A percentile compares a stretch with the other conserved stretches of the same genome.
Evolutionary conservation across 768 basidiomycete genomes (phyloP).

Genomic region (Collybiopsis confluens): DNA sequence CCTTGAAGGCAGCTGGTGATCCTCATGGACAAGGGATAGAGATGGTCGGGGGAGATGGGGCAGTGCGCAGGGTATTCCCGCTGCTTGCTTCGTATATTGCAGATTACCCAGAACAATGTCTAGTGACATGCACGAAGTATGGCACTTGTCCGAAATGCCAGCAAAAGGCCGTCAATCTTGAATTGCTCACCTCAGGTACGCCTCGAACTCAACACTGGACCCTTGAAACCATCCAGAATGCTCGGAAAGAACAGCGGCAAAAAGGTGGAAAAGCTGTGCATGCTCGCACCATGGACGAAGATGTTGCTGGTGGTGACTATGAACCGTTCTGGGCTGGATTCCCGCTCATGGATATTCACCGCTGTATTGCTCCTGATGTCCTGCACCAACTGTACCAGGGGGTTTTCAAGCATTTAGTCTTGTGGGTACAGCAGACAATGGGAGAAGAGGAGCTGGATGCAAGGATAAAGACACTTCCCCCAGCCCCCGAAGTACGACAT

Average conservation of each 20-base stretch:
- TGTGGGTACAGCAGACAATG: constrained; percentile 25
- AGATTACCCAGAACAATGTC: constrained; percentile 2
- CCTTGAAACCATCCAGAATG: neutral
- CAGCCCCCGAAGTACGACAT: constrained; percentile 23
- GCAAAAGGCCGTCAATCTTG: neutral
- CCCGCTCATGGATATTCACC: constrained; percentile 36
- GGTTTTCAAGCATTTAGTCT: constrained; percentile 36
- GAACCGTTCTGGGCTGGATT: constrained; percentile 39
- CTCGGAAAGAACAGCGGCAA: neutral
- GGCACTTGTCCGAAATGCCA: neutral
- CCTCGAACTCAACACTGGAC: neutral
- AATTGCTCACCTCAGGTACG: neutral
- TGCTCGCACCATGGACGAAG: neutral
- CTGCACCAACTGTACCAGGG: constrained; percentile 50
- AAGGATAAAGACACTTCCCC: constrained; percentile 26
- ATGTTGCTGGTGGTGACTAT: neutral
- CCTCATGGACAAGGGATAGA: constrained; percentile 2
- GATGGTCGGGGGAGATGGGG: constrained; percentile 7
- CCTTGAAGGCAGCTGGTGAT: neutral
- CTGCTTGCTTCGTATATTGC: constrained; percentile 9
- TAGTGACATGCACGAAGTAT: neutral
- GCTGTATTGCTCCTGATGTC: constrained; percentile 38
- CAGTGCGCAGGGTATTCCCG: neutral
- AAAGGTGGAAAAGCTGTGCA: no score
- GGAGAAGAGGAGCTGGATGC: constrained; percentile 31